Evolutionary conservation across 1,139 yeast species (phyloP), one percentile per base, ranked within the genome.

Genomic region (Saccharomyces hybrid): DNA sequence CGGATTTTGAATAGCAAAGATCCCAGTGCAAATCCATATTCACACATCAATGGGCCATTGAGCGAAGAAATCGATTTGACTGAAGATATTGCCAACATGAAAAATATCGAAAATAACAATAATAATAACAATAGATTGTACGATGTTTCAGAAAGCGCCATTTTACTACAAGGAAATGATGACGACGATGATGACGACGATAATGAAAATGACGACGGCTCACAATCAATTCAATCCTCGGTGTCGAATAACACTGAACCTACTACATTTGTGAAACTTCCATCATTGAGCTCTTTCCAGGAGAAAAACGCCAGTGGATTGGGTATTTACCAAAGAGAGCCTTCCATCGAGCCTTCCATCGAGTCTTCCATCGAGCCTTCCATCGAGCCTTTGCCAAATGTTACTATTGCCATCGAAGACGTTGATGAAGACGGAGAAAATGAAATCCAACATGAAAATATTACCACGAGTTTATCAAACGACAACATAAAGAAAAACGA

Each of bases 1-100:
- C 55, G 76, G 82, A 6, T 77, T 81, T 52, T 68, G 82, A 58
- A 76, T 75, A 61, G 56, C 25, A 62, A 61, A 47, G 6, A 16
- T 9, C 11, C 16, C 4, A 20, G 23, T 20, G 4, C 23, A 20
- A 20, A 20, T 1, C 23, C 23, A 3, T 20, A 20, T 20, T 20
- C 23, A 20, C 23, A 20, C 23, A 20, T 3, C 4, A 20, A 3
- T 20, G 23, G 23, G 4, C 23, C 23, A 20, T 3, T 20, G 23
- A 3, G 23, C 4, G 23, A 20, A 20, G 23, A 20, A 20, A 20
- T 20, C 4, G 23, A 20, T 20, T 20, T 20, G 4, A 20, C 23
- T 3, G 23, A 20, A 20, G 23, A 20, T 20, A 20, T 20, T 20
- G 23, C 23, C 23, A 20, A 20, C 23, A 20, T 20, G 23, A 20